Evolutionary conservation across 176 grass and related monocot genomes (phyloP).

Genomic region (Bromus sterilis): DNA sequence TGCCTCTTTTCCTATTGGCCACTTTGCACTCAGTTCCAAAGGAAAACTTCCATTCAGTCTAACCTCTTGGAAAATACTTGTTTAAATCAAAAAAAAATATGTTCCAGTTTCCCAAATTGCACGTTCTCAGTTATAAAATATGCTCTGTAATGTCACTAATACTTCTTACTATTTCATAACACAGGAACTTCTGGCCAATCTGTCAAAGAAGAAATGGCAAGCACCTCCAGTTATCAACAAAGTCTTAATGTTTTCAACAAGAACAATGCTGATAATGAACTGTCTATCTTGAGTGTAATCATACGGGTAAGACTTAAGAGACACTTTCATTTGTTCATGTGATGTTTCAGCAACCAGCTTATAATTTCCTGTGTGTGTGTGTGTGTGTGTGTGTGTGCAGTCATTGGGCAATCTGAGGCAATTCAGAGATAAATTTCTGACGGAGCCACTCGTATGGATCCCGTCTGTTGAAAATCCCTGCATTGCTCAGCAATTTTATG

Average conservation of each 20-base stretch:
- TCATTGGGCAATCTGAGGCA: background rate
- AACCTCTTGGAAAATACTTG: background rate
- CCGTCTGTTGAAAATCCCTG: background rate
- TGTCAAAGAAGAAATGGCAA: background rate
- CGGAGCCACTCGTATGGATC: background rate
- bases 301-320: background rate
- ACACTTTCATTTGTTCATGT: background rate
- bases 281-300: background rate
- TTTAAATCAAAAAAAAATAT: background rate
- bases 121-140: background rate
- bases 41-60: background rate
- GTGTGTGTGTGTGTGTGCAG: too few relatives aligned
- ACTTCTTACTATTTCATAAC: background rate
- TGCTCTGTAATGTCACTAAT: background rate
- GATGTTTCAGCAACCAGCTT: background rate
- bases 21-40: background rate
- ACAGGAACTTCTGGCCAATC: background rate
- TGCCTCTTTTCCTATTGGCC: background rate
- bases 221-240: background rate
- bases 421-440: conserved; percentile 1
- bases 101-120: background rate
- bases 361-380: background rate
- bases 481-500: background rate
- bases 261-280: background rate
- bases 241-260: background rate